Percentiles rank a stretch among this genome's conserved stretches.
These are phyloP conservation scores for Entophlyctis luteolus DNA, from an alignment of 192 early-diverging fungal genomes.

Conservation along the genomic window DNA sequence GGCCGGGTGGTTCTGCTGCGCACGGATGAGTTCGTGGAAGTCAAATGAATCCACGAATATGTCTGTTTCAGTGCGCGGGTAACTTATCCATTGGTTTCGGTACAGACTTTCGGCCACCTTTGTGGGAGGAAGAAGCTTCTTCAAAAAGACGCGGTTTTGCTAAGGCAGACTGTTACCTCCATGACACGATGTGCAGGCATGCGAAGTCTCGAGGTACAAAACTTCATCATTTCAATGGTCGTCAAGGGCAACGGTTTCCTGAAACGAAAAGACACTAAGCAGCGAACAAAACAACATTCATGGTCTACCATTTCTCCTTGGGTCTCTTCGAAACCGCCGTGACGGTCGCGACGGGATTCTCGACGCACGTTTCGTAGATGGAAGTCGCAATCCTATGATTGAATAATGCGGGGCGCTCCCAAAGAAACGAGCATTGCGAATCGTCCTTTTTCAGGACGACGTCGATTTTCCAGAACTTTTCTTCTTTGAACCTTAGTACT, in stretches of 20 bases:
- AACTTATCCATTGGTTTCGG: constrained; percentile 84
- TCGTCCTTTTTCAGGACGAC: constrained; percentile 47
- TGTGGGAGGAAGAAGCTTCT: not conserved
- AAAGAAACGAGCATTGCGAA: constrained; percentile 59
- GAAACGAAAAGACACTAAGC: not conserved
- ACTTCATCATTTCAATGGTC: constrained; percentile 90
- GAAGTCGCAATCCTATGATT: constrained; percentile 66
- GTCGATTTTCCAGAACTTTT: constrained; percentile 86
- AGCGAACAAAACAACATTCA: not conserved
- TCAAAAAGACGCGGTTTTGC: too few species aligned
- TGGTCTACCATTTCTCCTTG: constrained; percentile 72
- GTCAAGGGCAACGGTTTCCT: constrained; percentile 89
- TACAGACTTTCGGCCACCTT: constrained; percentile 87
- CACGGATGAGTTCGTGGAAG: constrained; percentile 15
- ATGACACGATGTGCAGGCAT: constrained; percentile 79
- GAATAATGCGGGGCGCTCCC: constrained; percentile 73
- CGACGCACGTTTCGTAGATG: constrained; percentile 73
- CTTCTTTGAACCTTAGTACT: constrained; percentile 76
- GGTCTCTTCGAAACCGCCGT: constrained; percentile 56
- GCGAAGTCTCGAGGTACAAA: constrained; percentile 62
- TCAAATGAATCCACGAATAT: constrained; percentile 71
- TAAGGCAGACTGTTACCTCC: too few species aligned
- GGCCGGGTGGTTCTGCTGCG: not conserved
- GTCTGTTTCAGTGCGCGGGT: constrained; percentile 95
- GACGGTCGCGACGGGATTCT: constrained; percentile 54